A percentile compares a stretch with the other conserved stretches of the same genome.
Conservation (phyloP, 352 stramenopile genomes). For the Pythium guiyangense region DNA sequence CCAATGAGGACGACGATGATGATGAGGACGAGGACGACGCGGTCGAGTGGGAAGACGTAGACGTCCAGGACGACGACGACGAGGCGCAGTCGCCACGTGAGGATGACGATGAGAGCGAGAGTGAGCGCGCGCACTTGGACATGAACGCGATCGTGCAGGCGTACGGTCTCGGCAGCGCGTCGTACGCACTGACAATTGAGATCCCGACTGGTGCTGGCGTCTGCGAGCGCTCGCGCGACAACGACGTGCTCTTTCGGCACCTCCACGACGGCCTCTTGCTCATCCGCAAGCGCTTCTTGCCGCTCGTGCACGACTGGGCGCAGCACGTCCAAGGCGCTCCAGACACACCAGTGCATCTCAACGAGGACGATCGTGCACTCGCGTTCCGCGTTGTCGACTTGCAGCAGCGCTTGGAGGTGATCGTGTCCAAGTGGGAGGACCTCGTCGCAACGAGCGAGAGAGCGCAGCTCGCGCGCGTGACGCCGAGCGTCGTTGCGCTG, state of each 20-base stretch:
- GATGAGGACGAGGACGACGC: constrained; percentile 10
- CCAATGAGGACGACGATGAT: neutral
- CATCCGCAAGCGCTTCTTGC: constrained; percentile 72
- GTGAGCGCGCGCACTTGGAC: constrained; percentile 32
- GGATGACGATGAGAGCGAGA: constrained; percentile 10
- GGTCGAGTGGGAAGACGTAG: constrained; percentile 2
- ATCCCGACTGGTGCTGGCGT: constrained; percentile 37
- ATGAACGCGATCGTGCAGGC: constrained; percentile 77
- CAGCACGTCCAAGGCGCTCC: constrained; percentile 2
- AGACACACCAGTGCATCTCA: too few relatives aligned
- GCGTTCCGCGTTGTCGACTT: constrained; percentile 23
- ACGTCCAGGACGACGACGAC: constrained; percentile 5
- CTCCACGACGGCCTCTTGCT: constrained; percentile 48
- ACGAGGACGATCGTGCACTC: constrained; percentile 12
- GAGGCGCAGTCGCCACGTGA: constrained; percentile 15
- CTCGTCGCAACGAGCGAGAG: constrained; percentile 18
- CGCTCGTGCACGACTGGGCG: constrained; percentile 52
- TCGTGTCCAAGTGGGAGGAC: constrained; percentile 33
- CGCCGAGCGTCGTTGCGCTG: constrained; percentile 21
- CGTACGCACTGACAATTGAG: constrained; percentile 68
- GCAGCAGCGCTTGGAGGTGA: constrained; percentile 22
- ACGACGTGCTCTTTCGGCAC: constrained; percentile 54
- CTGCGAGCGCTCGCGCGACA: constrained; percentile 59
- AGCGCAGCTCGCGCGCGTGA: constrained; percentile 4
- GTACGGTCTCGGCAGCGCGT: constrained; percentile 71